These are phyloP conservation scores for Colletotrichum acutatum DNA, from an alignment of 2,329 filamentous ascomycete species.

Conservation along the genomic window DNA sequence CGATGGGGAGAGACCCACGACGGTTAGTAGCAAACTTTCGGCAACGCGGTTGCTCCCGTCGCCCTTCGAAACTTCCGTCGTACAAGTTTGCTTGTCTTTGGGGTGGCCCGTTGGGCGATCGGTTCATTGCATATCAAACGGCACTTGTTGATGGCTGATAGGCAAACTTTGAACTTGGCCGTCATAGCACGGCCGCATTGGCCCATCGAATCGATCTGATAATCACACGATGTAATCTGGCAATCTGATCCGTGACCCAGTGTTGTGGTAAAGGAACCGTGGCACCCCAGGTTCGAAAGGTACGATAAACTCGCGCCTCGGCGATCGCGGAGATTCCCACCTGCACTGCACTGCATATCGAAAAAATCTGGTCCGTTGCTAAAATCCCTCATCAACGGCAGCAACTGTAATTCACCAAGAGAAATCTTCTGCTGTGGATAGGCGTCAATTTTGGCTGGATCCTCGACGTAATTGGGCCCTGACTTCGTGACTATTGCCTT, in stretches of 20 bases:
- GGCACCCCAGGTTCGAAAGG: not conserved
- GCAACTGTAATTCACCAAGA: not conserved
- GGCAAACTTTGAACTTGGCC: not conserved
- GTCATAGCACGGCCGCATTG: not conserved
- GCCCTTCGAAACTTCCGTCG: not conserved
- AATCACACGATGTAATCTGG: slow-evolving; percentile 9
- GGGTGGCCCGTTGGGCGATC: not conserved
- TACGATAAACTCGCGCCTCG: slow-evolving; percentile 26
- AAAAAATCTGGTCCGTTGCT: not conserved
- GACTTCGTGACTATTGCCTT: slow-evolving; percentile 29
- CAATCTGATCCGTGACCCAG: slow-evolving; percentile 27
- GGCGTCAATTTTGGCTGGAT: not conserved
- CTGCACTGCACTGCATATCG: slow-evolving; percentile 12
- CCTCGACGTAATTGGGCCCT: slow-evolving; percentile 9
- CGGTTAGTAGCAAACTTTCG: slow-evolving; percentile 25
- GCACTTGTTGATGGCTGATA: not conserved
- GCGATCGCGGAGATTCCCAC: slow-evolving; percentile 21
- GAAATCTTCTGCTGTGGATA: not conserved
- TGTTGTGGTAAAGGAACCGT: slow-evolving; percentile 21
- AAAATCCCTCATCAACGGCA: slow-evolving; percentile 20
- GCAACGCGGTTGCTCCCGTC: slow-evolving; percentile 26
- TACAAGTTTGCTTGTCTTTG: not conserved
- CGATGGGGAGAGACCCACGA: slow-evolving; percentile 4
- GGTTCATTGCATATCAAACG: not conserved
- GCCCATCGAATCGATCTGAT: slow-evolving; percentile 5